These are phyloP conservation scores for Astragalus membranaceus DNA, from an alignment of 306 rosid genomes.

Conservation along the genomic window DNA sequence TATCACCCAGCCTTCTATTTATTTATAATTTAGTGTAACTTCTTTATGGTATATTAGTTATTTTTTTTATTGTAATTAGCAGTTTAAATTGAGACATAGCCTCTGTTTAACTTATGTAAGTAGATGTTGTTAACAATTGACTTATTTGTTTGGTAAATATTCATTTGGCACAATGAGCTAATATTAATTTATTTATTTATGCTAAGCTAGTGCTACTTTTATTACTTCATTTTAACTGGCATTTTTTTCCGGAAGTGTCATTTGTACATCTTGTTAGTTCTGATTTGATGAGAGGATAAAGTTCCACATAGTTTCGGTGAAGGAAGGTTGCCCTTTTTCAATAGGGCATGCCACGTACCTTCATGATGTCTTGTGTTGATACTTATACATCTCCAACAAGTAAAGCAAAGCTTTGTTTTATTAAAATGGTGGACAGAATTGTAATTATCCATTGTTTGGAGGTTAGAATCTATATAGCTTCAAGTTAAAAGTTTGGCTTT, in stretches of 20 bases:
- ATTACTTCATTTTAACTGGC: background rate
- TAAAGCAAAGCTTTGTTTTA: too few relatives aligned
- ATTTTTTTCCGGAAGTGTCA: background rate
- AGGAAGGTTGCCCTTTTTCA: background rate
- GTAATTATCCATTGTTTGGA: background rate
- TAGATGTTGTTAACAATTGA: background rate
- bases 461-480: background rate
- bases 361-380: background rate
- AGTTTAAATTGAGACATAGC: background rate
- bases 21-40: background rate
- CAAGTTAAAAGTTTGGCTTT: background rate
- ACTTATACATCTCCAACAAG: background rate
- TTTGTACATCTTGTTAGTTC: background rate
- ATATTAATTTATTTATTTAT: slow-evolving; percentile 1
- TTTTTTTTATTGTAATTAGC: background rate
- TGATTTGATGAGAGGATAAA: background rate
- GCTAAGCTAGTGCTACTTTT: background rate
- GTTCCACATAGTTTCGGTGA: background rate
- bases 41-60: background rate
- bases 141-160: background rate
- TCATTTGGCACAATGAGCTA: background rate
- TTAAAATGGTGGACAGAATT: background rate
- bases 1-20: background rate
- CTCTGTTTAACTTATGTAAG: background rate
- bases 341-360: background rate